Percentiles rank a stretch among this genome's conserved stretches.
Conservation (phyloP, 148 eudicot species). For the Rhododendron kiyosumense region DNA sequence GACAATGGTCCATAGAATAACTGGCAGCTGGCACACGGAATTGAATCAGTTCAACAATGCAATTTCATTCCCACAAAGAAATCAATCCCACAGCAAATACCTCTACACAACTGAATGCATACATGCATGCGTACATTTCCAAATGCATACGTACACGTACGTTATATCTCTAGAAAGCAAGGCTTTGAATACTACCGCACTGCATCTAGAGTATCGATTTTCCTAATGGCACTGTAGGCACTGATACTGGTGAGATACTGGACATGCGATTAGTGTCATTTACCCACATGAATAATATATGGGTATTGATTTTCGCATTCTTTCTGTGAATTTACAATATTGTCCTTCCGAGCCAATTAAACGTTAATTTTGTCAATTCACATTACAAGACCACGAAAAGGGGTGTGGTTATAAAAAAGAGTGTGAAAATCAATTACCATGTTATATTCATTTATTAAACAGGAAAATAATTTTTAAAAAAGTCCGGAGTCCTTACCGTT, state of each 20-base stretch:
- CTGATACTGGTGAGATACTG: background rate
- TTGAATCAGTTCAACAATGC: conserved; percentile 1
- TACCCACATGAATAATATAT: background rate
- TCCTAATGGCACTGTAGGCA: background rate
- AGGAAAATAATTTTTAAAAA: too few species aligned
- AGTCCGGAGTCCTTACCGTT: conserved; percentile 12
- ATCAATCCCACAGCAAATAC: background rate
- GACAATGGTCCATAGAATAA: background rate
- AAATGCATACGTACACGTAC: background rate
- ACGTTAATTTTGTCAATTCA: too few species aligned
- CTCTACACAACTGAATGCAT: background rate
- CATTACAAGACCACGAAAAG: too few species aligned
- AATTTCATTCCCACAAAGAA: background rate
- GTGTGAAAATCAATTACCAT: too few species aligned
- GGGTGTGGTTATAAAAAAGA: too few species aligned
- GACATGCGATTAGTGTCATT: background rate
- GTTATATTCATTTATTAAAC: too few species aligned
- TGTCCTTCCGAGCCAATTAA: too few species aligned
- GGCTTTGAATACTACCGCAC: background rate
- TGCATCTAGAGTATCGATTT: background rate
- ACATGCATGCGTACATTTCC: background rate
- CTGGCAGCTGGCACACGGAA: background rate
- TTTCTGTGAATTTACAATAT: too few species aligned
- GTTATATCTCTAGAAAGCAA: background rate
- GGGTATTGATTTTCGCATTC: too few species aligned